These are phyloP conservation scores for Clarireedia homoeocarpa DNA, from an alignment of 2,329 filamentous ascomycete genomes.

Conservation along the genomic window DNA sequence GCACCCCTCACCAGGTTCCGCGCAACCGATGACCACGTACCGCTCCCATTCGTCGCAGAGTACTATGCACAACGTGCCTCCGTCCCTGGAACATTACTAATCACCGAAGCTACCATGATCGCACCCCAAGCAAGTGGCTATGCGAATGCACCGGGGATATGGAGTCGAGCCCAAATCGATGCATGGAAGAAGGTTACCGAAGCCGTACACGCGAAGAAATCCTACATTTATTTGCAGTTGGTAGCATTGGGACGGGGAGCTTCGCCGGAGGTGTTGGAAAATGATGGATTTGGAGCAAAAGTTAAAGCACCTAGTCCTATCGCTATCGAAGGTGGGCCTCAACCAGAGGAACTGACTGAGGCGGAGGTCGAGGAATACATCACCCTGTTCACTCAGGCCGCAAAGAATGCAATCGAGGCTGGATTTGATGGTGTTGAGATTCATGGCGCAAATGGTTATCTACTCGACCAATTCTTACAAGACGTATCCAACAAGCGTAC, in stretches of 20 bases:
- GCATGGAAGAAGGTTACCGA: constrained; percentile 51
- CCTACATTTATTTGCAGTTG: constrained; percentile 51
- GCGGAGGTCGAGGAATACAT: constrained; percentile 29
- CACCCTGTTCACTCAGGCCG: constrained; percentile 29
- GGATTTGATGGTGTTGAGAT: constrained; percentile 47
- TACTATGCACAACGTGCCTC: constrained; percentile 47
- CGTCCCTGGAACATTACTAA: constrained; percentile 44
- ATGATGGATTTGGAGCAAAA: constrained; percentile 19
- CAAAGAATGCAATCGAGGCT: constrained; percentile 42
- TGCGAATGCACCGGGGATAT: constrained; percentile 48
- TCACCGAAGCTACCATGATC: constrained; percentile 48
- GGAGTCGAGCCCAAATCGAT: constrained; percentile 41
- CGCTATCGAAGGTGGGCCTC: constrained; percentile 17
- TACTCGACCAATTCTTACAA: constrained; percentile 29
- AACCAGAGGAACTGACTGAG: constrained; percentile 32
- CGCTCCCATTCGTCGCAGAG: constrained; percentile 36
- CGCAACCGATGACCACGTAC: constrained; percentile 39
- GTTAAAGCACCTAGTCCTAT: constrained; percentile 21
- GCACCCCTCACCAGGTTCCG: constrained; percentile 51
- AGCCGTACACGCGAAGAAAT: constrained; percentile 50
- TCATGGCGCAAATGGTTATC: constrained; percentile 29
- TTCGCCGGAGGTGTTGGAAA: constrained; percentile 8
- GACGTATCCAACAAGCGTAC: constrained; percentile 44
- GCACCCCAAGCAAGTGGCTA: constrained; percentile 38
- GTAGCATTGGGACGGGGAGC: constrained; percentile 49